Base-by-base conservation (phyloP, 352 stramenopile species). In the Phytophthora chlamydospora region DNA sequence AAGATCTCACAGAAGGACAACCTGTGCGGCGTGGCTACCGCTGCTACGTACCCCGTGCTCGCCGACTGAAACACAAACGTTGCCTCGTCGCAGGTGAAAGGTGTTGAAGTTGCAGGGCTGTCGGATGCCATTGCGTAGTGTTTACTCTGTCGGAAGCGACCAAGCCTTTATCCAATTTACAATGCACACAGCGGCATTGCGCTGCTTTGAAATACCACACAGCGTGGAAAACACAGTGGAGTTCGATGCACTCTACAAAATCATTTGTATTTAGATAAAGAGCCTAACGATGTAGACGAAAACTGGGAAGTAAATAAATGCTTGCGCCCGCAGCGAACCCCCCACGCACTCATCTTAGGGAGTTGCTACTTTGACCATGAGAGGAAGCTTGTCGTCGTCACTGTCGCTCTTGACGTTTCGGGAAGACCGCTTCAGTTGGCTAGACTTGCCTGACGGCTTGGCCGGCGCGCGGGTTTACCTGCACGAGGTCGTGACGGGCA, bases 1-100 rank as follows among this genome's bases (percentile, higher is more conserved):
- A 95, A 93, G 68, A 96, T 98, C 60, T 77, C 85, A 33, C 89
- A 96, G 65, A 94, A 96, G 55, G 70, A 96, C 55, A 99, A 99
- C 55, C 89, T 97, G 5, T 99, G 97, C 66, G 96, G 97, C 16
- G 95, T 99, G 41, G 86, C 97, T 40, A 98, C 88, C 0, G 74
- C 82, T 14, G 84, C 91, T 0, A 93, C 78, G 11, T 97, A 96
- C 61, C 88, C 88, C 11, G 59, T 94, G 40, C 71, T 97, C 46
- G 76, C 58, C 24, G 68, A 85, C 27, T 73, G 45, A 68, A 29
- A 6, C 24, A 29, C 24, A 29, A 29, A 1, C 35, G 38, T 34
- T 16, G 41, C 29, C 29, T 61, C 39, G 11, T 53, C 47, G 24
- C 45, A 41, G 3, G 40, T 50, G 50, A 45, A 43, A n/a, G 21